Conservation (phyloP, 768 basidiomycete species). For the Royoungia palumana region DNA sequence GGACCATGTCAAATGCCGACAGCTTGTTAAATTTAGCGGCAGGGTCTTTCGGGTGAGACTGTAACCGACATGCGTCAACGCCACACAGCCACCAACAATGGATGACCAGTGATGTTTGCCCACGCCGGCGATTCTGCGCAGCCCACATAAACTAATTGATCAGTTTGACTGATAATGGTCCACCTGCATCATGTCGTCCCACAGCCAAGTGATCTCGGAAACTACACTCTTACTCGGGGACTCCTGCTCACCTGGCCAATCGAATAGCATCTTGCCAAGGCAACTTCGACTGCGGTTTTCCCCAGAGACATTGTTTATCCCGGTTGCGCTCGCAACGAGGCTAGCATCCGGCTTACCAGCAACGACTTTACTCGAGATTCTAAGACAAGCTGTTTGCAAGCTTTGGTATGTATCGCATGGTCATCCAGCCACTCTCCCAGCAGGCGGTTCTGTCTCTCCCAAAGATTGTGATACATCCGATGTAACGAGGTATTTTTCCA, state of each 20-base stretch:
- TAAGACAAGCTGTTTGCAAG: conserved; percentile 27
- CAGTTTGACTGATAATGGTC: background rate
- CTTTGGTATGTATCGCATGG: conserved; percentile 18
- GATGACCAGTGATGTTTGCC: too few relatives aligned
- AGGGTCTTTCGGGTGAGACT: too few relatives aligned
- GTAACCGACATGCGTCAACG: too few relatives aligned
- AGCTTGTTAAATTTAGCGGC: too few relatives aligned
- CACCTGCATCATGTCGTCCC: conserved; percentile 11
- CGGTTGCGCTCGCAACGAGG: conserved; percentile 22
- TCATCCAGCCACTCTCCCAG: conserved; percentile 4
- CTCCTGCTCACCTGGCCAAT: background rate
- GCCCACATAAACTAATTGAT: background rate
- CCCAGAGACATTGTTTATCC: conserved; percentile 23
- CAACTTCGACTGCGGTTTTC: conserved; percentile 2
- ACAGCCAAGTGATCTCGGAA: conserved; percentile 6
- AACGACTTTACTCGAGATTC: conserved; percentile 26
- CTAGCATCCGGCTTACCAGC: conserved; percentile 21
- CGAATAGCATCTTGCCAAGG: background rate
- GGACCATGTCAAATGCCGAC: too few relatives aligned
- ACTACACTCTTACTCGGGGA: conserved; percentile 9
- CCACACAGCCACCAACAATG: too few relatives aligned
- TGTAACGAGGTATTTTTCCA: conserved; percentile 22
- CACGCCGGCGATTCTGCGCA: too few relatives aligned
- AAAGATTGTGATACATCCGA: conserved; percentile 21
- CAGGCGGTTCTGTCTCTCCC: conserved; percentile 5